Evolutionary conservation across 148 eudicot species (phyloP), one percentile per base, ranked within the genome.

Genomic region (Persicaria tinctoria): DNA sequence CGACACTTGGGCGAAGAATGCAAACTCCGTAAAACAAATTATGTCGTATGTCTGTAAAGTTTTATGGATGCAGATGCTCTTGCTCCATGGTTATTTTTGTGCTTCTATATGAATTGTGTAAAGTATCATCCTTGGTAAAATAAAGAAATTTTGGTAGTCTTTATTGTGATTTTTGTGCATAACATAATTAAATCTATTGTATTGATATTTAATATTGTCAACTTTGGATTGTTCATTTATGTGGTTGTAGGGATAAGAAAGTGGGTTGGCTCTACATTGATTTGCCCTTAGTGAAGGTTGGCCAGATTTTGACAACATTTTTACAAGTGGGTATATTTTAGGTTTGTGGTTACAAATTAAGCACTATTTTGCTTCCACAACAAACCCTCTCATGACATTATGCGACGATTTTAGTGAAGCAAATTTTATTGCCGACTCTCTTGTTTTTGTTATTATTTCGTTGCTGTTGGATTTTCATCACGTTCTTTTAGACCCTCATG

Each of bases 101-200:
- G 44, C 66, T 60, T 5, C 38, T 20, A 11, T 63, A 63, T 38
- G 69, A 63, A 63, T n/a, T 8, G 64, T 63, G 69, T 63, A 63
- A 62, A 63, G 69, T 3, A 63, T 63, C 69, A 32, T 12, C 18
- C 44, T 38, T 41, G 51, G 70, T 54, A 20, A 48, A 49, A 55
- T 72, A 70, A 79, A 75, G 72, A 79, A 79, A 59, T 79, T 76
- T 79, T 70, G 76, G 76, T 38, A 51, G 73, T 32, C 41, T 32
- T 32, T 32, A 32, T 32, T 32, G 41, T 51, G 18, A 46, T 47
- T 51, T 5, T 16, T 16, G 70, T 27, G 45, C 20, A 64, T 64
- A 44, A 64, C 12, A 50, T 50, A 7, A 50, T 50, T 32, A 32
- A 32, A 32, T 32, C 41, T 32, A 32, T 51, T 13, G 4, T 53